Percentiles rank a stretch among this genome's conserved stretches.
These are phyloP conservation scores for Ascochyta rabiei DNA, from an alignment of 2,329 filamentous ascomycete species.

Conservation along the genomic window DNA sequence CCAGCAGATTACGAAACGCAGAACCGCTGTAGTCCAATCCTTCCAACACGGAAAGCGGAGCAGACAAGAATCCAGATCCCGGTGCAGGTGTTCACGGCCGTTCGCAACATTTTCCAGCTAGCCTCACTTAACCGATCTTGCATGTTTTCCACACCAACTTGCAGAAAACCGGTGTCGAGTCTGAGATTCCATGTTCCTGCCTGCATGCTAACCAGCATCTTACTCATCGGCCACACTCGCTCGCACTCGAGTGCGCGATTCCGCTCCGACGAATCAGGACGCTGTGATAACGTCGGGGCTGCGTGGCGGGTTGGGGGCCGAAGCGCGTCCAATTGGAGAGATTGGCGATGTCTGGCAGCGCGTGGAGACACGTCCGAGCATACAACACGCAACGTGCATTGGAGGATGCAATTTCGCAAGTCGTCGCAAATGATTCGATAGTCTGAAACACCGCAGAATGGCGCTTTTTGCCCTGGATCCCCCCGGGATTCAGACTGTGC, in stretches of 20 bases:
- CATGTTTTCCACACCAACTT: slow-evolving; percentile 2
- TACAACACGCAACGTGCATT: slow-evolving; percentile 6
- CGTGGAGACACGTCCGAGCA: slow-evolving; percentile 8
- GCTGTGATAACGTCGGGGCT: slow-evolving; percentile 12
- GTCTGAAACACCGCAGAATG: background rate
- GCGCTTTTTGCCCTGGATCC: background rate
- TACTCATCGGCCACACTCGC: background rate
- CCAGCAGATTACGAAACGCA: slow-evolving; percentile 6
- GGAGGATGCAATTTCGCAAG: slow-evolving; percentile 15
- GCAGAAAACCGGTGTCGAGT: slow-evolving; percentile 11
- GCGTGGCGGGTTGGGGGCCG: slow-evolving; percentile 8
- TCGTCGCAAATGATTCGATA: slow-evolving; percentile 5
- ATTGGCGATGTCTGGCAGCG: slow-evolving; percentile 9
- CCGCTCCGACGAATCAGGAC: slow-evolving; percentile 6
- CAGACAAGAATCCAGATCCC: background rate
- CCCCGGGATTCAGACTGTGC: slow-evolving; percentile 3
- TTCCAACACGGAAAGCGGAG: slow-evolving; percentile 2
- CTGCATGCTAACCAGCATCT: background rate
- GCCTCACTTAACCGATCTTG: slow-evolving; percentile 3
- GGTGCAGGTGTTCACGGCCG: slow-evolving; percentile 5
- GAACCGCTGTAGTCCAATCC: slow-evolving; percentile 8
- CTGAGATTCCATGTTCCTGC: slow-evolving; percentile 1
- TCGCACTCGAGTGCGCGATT: slow-evolving; percentile 5
- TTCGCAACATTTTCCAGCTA: slow-evolving; percentile 11
- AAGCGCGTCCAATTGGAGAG: slow-evolving; percentile 20